Evolutionary conservation across 331 rosid genomes (phyloP), one percentile per base, ranked within the genome.

Genomic region (Quercus phellos): DNA sequence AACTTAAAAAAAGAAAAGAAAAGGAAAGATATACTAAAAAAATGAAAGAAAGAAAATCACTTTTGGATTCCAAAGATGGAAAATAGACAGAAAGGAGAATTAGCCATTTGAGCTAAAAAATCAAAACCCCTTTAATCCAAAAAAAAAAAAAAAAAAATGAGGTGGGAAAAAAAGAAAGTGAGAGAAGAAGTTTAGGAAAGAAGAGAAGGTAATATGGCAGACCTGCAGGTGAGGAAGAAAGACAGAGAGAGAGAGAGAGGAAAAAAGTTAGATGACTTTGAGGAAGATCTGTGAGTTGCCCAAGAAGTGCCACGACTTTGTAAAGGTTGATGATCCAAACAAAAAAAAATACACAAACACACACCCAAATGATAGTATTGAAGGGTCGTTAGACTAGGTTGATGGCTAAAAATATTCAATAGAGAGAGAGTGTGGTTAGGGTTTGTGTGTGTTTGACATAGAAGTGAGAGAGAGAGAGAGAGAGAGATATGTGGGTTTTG

Each of bases 211-310:
- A 12, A 3, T 38, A 4, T 72, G 68, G 86, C 35, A 79, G 87
- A 86, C 87, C 79, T 64, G 79, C 83, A 79, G 87, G 64, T 22
- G 68, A 2, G 35, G 14, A 63, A 19, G 67, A 32, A 32, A 75
- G 60, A 59, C 16, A 73, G 32, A 46, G 4, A 0, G 50, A 42
- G 50, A 46, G 16, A 46, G 53, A 46, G 16, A 46, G 53, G 4
- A 74, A 56, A 72, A 80, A 82, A 80, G 85, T 73, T 81, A 75
- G 87, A 71, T 84, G 90, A 91, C 88, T 84, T 89, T 89, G 90
- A 89, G 96, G 92, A 86, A 81, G 93, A 89, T 84, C 71, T 30
- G 86, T 42, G 83, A 73, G 74, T 12, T 29, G 79, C 60, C 80
- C 85, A 77, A 78, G 85, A 84, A 83, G 60, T 64, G 22, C 78